phyloP scores from a whole-genome alignment of 2,329 filamentous ascomycete genomes.

The Ceratocystis eucalypticola region DNA sequence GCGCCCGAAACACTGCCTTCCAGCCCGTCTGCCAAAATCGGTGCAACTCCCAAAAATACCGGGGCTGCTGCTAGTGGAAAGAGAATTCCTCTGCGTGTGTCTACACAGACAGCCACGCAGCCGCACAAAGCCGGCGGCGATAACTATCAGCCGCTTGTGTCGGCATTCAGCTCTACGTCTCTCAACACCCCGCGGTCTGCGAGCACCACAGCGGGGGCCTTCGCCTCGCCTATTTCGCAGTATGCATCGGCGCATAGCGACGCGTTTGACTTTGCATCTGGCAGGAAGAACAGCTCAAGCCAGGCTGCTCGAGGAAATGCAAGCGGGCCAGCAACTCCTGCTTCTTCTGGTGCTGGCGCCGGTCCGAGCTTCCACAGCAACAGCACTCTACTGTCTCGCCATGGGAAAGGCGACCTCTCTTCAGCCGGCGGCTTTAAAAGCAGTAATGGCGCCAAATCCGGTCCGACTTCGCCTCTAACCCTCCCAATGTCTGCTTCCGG shows the following conservation, averaged over 20 bases:
- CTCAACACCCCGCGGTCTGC: conserved; percentile 11
- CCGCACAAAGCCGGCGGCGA: conserved; percentile 1
- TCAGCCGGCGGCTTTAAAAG: neutral
- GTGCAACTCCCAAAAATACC: neutral
- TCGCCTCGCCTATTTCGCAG: neutral
- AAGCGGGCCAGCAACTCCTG: neutral
- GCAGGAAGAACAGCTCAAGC: neutral
- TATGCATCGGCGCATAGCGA: neutral
- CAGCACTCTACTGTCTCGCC: neutral
- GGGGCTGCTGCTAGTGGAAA: neutral
- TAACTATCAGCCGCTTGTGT: conserved; percentile 9
- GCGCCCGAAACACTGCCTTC: neutral
- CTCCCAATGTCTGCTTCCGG: neutral
- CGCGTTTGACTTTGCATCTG: neutral
- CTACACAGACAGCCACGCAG: neutral
- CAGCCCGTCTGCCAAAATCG: neutral
- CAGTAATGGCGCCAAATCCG: neutral
- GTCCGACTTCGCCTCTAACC: neutral
- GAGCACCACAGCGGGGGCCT: neutral
- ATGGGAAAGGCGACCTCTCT: neutral
- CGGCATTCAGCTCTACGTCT: conserved; percentile 12
- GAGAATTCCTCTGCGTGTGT: neutral
- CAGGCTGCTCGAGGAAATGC: neutral
- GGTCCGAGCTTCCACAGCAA: neutral
- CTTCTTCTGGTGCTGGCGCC: neutral